A percentile compares a stretch with the other conserved stretches of the same genome.
phyloP scores from a whole-genome alignment of 495 filamentous ascomycete genomes.

The Chaetomium cochliodes region DNA sequence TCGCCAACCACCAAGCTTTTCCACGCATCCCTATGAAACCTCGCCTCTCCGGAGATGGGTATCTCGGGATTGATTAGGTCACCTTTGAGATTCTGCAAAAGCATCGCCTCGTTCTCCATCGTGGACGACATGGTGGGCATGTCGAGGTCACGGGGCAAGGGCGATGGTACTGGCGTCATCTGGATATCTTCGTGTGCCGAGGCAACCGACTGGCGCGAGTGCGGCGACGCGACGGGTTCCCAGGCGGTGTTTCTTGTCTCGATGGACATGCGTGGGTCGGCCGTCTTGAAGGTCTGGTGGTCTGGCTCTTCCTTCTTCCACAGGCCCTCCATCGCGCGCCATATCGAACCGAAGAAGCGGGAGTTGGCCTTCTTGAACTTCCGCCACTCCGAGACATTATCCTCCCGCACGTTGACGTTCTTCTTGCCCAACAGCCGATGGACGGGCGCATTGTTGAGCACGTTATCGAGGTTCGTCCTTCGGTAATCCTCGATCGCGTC shows the following conservation, averaged over 20 bases:
- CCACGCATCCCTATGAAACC: conserved; percentile 92
- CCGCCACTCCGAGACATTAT: conserved; percentile 83
- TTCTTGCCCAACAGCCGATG: conserved; percentile 84
- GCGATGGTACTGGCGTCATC: conserved; percentile 94
- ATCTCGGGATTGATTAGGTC: conserved; percentile 50
- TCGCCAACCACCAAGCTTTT: conserved; percentile 95
- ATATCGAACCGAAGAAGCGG: conserved; percentile 57
- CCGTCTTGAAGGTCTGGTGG: conserved; percentile 36
- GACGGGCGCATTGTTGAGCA: conserved; percentile 94
- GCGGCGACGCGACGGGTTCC: conserved; percentile 55
- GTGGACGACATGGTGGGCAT: conserved; percentile 20
- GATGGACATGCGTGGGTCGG: conserved; percentile 61
- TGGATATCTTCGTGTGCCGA: conserved; percentile 66
- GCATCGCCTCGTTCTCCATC: conserved; percentile 60
- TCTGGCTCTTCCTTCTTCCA: conserved; percentile 47
- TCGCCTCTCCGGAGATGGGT: conserved; percentile 50
- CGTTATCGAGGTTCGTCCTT: conserved; percentile 85
- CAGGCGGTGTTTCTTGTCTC: conserved; percentile 60
- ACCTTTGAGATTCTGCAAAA: conserved; percentile 42
- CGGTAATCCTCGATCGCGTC: conserved; percentile 98
- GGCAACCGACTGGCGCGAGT: conserved; percentile 59
- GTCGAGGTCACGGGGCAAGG: conserved; percentile 51
- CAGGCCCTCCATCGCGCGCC: conserved; percentile 44
- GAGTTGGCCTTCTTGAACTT: conserved; percentile 88
- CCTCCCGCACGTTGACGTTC: conserved; percentile 90